These are phyloP conservation scores for Neodidymelliopsis sp. DNA, from an alignment of 2,329 filamentous ascomycete genomes.

Conservation along the genomic window DNA sequence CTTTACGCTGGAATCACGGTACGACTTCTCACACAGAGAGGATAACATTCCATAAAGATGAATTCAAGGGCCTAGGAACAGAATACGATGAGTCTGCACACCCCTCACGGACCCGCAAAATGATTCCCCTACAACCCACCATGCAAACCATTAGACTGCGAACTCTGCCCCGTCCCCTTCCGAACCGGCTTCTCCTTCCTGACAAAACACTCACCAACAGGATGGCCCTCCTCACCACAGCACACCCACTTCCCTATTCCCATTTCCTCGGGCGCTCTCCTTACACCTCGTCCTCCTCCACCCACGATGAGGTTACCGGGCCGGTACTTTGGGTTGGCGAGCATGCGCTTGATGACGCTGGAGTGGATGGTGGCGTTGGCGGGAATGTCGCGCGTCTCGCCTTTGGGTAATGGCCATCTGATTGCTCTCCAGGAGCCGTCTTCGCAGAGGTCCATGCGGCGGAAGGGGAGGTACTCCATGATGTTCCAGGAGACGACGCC, in stretches of 20 bases:
- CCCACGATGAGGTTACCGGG: slow-evolving; percentile 83
- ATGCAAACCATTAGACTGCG: slow-evolving; percentile 13
- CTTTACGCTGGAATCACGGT: no score
- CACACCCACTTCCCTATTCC: slow-evolving; percentile 79
- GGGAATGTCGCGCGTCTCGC: slow-evolving; percentile 80
- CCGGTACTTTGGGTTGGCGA: slow-evolving; percentile 68
- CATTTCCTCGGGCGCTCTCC: slow-evolving; percentile 64
- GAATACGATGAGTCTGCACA: no score
- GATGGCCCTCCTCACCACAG: slow-evolving; percentile 68
- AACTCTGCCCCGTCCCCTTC: slow-evolving; percentile 22
- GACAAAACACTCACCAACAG: slow-evolving; percentile 73
- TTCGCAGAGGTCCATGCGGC: slow-evolving; percentile 76
- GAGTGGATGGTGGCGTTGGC: slow-evolving; percentile 73
- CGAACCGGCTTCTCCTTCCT: slow-evolving; percentile 41
- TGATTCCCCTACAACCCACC: slow-evolving; percentile 12
- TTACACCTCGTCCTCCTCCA: slow-evolving; percentile 75
- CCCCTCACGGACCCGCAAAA: slow-evolving; percentile 1
- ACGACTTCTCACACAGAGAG: no score
- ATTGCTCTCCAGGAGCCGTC: slow-evolving; percentile 83
- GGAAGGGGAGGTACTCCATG: slow-evolving; percentile 84
- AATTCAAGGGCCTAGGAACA: no score
- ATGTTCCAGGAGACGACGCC: slow-evolving; percentile 74
- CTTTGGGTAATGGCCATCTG: slow-evolving; percentile 78
- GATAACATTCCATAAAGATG: no score
- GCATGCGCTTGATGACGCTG: slow-evolving; percentile 76